Percentiles rank a stretch among this genome's conserved stretches.
Evolutionary conservation across 1,284 basidiomycete species (phyloP).

Genomic region (Limonomyces culmigenus): DNA sequence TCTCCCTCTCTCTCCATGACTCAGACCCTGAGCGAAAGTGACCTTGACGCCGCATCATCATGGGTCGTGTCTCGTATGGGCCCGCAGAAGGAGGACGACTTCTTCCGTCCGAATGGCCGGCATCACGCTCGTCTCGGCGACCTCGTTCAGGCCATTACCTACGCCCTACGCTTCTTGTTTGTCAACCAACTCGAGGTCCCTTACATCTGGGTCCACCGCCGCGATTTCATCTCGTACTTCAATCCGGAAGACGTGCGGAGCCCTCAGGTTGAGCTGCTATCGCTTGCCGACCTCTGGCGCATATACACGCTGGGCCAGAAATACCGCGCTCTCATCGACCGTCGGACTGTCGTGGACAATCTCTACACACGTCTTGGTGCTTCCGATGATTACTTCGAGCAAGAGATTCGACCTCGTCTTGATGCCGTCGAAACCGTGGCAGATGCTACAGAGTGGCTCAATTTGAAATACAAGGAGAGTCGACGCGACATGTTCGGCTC

Average conservation of each 20-base stretch:
- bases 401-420: slow-evolving; percentile 41
- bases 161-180: slow-evolving; percentile 74
- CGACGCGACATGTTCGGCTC: slow-evolving; percentile 44
- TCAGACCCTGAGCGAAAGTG: slow-evolving; percentile 47
- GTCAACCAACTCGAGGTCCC: slow-evolving; percentile 85
- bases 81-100: slow-evolving; percentile 58
- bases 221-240: slow-evolving; percentile 78
- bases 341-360: slow-evolving; percentile 43
- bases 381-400: slow-evolving; percentile 58
- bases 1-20: slow-evolving; percentile 52
- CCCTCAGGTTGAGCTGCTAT: slow-evolving; percentile 51
- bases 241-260: slow-evolving; percentile 36
- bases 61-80: slow-evolving; percentile 86
- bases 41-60: slow-evolving; percentile 68
- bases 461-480: slow-evolving; percentile 71
- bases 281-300: slow-evolving; percentile 72
- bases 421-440: slow-evolving; percentile 80
- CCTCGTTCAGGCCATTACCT: slow-evolving; percentile 69
- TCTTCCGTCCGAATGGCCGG: slow-evolving; percentile 46
- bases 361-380: slow-evolving; percentile 51
- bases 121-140: slow-evolving; percentile 44
- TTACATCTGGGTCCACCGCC: slow-evolving; percentile 87
- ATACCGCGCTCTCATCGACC: slow-evolving; percentile 70
- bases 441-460: slow-evolving; percentile 86
- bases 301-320: slow-evolving; percentile 76